Percentiles rank a stretch among this genome's conserved stretches.
phyloP scores from a whole-genome alignment of 2,329 filamentous ascomycete genomes.

The Aspergillus sp. region DNA sequence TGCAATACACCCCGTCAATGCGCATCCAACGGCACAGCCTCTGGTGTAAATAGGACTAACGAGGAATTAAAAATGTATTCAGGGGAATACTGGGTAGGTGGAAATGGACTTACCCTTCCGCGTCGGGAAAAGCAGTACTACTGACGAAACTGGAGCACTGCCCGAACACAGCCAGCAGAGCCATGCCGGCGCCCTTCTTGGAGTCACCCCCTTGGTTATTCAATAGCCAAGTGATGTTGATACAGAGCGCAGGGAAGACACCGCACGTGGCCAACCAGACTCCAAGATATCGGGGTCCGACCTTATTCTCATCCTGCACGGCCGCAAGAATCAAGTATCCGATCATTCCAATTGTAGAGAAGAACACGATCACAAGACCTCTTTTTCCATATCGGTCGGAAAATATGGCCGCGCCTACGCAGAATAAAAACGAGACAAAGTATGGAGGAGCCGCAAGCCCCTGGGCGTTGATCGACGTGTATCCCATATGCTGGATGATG shows the following conservation, averaged over 20 bases:
- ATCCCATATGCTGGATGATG: constrained; percentile 44
- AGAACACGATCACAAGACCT: constrained; percentile 34
- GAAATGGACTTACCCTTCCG: constrained; percentile 13
- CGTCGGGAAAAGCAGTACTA: constrained; percentile 23
- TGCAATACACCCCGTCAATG: constrained; percentile 23
- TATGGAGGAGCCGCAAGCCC: constrained; percentile 46
- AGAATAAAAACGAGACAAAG: constrained; percentile 39
- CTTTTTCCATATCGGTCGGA: constrained; percentile 40
- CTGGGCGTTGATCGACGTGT: constrained; percentile 40
- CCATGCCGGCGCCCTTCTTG: constrained; percentile 27
- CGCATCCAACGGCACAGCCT: constrained; percentile 25
- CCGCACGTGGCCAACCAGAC: constrained; percentile 37
- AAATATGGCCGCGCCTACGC: constrained; percentile 26
- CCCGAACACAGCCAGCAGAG: constrained; percentile 24
- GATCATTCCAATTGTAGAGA: constrained; percentile 24
- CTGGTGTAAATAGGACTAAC: constrained; percentile 19
- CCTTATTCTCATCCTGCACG: constrained; percentile 23
- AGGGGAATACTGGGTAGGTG: not conserved
- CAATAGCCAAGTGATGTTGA: constrained; percentile 28
- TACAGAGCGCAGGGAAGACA: constrained; percentile 22
- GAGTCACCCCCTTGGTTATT: constrained; percentile 27
- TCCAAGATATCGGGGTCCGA: constrained; percentile 37
- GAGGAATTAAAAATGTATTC: not conserved
- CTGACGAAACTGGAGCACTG: constrained; percentile 27
- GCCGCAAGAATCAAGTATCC: constrained; percentile 38